These are phyloP conservation scores for Penicillium lividum DNA, from an alignment of 495 filamentous ascomycete genomes.

Conservation along the genomic window DNA sequence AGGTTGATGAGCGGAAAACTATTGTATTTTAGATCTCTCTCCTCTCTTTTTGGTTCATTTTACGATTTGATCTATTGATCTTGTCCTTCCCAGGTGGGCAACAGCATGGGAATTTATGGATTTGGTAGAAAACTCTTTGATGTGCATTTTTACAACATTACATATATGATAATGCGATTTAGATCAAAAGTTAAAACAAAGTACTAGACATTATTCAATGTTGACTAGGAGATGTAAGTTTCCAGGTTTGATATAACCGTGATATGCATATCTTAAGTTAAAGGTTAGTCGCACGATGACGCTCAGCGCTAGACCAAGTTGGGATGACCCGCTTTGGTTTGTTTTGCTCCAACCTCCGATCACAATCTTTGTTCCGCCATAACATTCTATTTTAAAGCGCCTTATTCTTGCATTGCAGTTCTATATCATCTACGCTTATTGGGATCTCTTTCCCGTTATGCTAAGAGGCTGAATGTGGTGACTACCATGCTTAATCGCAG, in stretches of 20 bases:
- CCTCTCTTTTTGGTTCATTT: conserved; percentile 33
- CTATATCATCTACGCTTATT: conserved; percentile 11
- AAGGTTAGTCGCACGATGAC: background rate
- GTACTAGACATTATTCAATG: no score
- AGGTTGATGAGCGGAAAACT: conserved; percentile 39
- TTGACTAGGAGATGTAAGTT: no score
- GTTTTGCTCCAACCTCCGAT: conserved; percentile 16
- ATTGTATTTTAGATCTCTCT: conserved; percentile 44
- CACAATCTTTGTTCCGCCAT: background rate
- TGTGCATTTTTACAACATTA: conserved; percentile 30
- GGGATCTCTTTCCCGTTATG: conserved; percentile 7
- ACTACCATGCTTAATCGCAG: conserved; percentile 21
- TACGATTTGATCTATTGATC: conserved; percentile 20
- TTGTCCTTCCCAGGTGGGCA: conserved; percentile 24
- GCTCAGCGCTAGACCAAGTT: conserved; percentile 25
- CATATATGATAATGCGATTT: background rate
- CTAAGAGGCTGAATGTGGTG: conserved; percentile 8
- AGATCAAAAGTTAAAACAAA: background rate
- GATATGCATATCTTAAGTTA: background rate
- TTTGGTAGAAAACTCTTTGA: conserved; percentile 33
- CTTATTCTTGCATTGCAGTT: conserved; percentile 14
- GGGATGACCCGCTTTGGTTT: conserved; percentile 31
- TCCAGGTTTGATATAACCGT: no score
- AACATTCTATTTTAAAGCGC: conserved; percentile 15
- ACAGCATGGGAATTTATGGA: conserved; percentile 37